A percentile compares a stretch with the other conserved stretches of the same genome.
These are phyloP conservation scores for Biscogniauxia sp. DNA, from an alignment of 2,329 filamentous ascomycete species.

Conservation along the genomic window DNA sequence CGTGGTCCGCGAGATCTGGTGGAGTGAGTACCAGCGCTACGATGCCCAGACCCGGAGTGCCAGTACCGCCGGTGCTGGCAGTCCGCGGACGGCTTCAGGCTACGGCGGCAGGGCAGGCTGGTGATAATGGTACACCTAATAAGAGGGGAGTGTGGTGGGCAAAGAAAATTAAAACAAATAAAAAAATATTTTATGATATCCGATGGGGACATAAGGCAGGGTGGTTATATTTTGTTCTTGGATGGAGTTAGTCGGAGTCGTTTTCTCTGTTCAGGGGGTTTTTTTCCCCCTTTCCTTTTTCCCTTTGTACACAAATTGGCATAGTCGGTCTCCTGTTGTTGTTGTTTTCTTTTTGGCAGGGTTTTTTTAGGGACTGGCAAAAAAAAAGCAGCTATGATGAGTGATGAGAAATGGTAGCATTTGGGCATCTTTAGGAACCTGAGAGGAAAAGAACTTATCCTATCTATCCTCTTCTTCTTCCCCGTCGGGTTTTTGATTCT, in stretches of 20 bases:
- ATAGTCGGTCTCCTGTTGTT: neutral
- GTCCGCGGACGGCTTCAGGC: conserved; percentile 13
- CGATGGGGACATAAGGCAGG: neutral
- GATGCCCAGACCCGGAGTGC: conserved; percentile 44
- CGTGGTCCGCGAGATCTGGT: conserved; percentile 53
- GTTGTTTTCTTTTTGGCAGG: neutral
- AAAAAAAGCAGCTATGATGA: neutral
- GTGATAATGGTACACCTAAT: neutral
- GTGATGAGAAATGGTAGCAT: neutral
- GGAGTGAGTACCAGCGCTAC: conserved; percentile 56
- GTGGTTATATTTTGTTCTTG: neutral
- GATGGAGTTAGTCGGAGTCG: neutral
- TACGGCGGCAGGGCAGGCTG: conserved; percentile 8
- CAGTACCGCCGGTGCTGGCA: conserved; percentile 10
- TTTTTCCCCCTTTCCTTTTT: too few species aligned
- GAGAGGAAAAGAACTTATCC: too few species aligned
- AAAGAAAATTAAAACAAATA: neutral
- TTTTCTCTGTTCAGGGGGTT: neutral
- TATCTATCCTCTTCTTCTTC: neutral
- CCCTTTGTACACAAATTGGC: neutral
- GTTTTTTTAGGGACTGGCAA: neutral
- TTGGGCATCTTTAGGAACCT: neutral
- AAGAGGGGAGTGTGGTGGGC: neutral
- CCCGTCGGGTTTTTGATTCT: neutral
- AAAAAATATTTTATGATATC: neutral